These are phyloP conservation scores for Cercospora janseana DNA, from an alignment of 2,329 filamentous ascomycete species.

Conservation along the genomic window DNA sequence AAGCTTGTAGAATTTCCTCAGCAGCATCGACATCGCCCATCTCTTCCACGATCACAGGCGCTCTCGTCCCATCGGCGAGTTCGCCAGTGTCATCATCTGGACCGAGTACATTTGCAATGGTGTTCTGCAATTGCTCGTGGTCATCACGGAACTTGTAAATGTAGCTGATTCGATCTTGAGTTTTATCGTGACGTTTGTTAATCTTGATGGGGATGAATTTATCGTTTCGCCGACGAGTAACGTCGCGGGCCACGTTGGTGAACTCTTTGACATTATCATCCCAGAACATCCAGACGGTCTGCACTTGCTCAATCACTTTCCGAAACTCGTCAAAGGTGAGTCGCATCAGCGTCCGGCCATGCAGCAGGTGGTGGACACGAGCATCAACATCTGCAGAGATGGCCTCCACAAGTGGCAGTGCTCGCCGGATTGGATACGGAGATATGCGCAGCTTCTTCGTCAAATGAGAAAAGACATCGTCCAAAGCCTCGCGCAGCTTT, in stretches of 20 bases:
- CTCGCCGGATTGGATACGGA: slow-evolving; percentile 88
- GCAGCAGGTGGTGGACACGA: slow-evolving; percentile 79
- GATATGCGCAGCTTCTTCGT: slow-evolving; percentile 98
- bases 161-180: slow-evolving; percentile 88
- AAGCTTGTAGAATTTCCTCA: slow-evolving; percentile 92
- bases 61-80: slow-evolving; percentile 56
- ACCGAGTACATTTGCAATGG: slow-evolving; percentile 94
- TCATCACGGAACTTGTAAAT: slow-evolving; percentile 93
- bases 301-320: slow-evolving; percentile 76
- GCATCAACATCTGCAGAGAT: slow-evolving; percentile 91
- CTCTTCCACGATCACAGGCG: slow-evolving; percentile 77
- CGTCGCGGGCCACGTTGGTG: slow-evolving; percentile 93
- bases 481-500: slow-evolving; percentile 85
- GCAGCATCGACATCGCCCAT: slow-evolving; percentile 97
- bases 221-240: slow-evolving; percentile 87
- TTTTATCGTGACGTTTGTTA: slow-evolving; percentile 77
- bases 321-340: slow-evolving; percentile 90
- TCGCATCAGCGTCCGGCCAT: slow-evolving; percentile 84
- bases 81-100: slow-evolving; percentile 56
- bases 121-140: slow-evolving; percentile 94
- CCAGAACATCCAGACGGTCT: slow-evolving; percentile 87
- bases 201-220: slow-evolving; percentile 99
- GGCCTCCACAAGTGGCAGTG: slow-evolving; percentile 89
- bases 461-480: slow-evolving; percentile 86
- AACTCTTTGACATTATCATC: slow-evolving; percentile 97